Base-by-base conservation (phyloP, 305 asterid genomes). In the Fraxinus xanthoxyloides region DNA sequence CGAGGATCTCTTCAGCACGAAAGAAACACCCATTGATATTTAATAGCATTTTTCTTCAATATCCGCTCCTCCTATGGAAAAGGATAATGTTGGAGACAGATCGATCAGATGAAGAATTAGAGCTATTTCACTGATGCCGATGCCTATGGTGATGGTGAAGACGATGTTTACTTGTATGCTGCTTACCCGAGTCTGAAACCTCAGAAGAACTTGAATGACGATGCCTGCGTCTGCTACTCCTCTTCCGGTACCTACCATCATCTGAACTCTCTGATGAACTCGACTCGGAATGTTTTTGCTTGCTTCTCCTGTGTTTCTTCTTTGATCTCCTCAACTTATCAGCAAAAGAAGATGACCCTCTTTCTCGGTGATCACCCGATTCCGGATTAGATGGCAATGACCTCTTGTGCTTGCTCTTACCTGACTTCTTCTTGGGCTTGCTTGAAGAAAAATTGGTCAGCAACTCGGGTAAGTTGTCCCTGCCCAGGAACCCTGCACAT, bases 401-500 rank as follows among this genome's bases (percentile, higher is more conserved):
- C 76, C 80, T 87, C 63, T 43, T 92, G 38, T 83, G 90, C 83
- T 90, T 90, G 84, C 90, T 90, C 90, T 90, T 93, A 26, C 72
- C 85, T 8, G 92, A 87, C 84, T 87, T 90, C 87, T 87, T 92
- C 84, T 86, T 91, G 15, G 85, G 81, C 82, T 91, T 90, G 86
- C 85, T 86, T 51, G 93, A 87, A 54, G 91, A 79, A 36, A 92
- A 85, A 85, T 88, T 89, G 76, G 91, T 85, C 63, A 95, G 87
- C 87, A 95, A 80, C 54, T 91, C 97, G 0, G 99, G 97, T 72
- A 95, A 88, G 85, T 26, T 89, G 77, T 85, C 84, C 79, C 89
- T 97, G 72, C 90, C 86, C 77, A 95, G 94, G 83, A 95, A 95
- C 54, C 99, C 98, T 95, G 90, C 87, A 79, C 19, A 77, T 59